A percentile compares a stretch with the other conserved stretches of the same genome.
These are phyloP conservation scores for Alternaria dauci DNA, from an alignment of 2,329 filamentous ascomycete genomes.

Conservation along the genomic window DNA sequence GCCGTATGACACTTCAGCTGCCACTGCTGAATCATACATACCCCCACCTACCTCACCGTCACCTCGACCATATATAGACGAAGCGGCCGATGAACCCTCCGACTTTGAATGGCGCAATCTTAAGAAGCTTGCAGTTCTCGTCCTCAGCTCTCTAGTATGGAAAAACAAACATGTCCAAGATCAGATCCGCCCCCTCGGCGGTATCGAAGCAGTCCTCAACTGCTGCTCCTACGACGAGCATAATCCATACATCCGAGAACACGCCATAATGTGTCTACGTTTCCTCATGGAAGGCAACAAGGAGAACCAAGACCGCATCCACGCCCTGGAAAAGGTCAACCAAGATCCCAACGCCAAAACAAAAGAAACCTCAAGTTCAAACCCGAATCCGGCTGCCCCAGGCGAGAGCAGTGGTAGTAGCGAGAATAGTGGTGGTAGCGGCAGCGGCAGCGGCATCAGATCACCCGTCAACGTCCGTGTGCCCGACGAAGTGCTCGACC, in stretches of 20 bases:
- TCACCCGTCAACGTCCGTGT: conserved; percentile 47
- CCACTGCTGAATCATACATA: conserved; percentile 55
- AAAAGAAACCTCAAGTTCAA: conserved; percentile 5
- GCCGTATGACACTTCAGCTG: conserved; percentile 66
- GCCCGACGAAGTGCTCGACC: conserved; percentile 58
- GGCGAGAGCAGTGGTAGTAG: conserved; percentile 1
- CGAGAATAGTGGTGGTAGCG: background rate
- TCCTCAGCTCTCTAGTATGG: conserved; percentile 87
- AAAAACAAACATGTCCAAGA: conserved; percentile 85
- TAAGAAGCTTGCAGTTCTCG: conserved; percentile 91
- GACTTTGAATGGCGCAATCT: conserved; percentile 81
- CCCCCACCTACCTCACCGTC: conserved; percentile 47
- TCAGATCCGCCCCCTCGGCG: conserved; percentile 84
- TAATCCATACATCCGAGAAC: conserved; percentile 93
- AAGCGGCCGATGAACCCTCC: conserved; percentile 65
- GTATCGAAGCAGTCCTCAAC: conserved; percentile 85
- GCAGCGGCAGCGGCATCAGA: conserved; percentile 12
- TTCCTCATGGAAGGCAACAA: conserved; percentile 75
- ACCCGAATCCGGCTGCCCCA: background rate
- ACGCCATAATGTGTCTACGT: conserved; percentile 63
- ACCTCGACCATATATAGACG: conserved; percentile 57
- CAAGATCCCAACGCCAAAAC: conserved; percentile 29
- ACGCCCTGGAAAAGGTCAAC: conserved; percentile 61
- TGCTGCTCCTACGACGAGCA: conserved; percentile 92
- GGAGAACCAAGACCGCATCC: conserved; percentile 75